Conservation (phyloP, 2,329 filamentous ascomycete species). For the Tolypocladium guangdongense region DNA sequence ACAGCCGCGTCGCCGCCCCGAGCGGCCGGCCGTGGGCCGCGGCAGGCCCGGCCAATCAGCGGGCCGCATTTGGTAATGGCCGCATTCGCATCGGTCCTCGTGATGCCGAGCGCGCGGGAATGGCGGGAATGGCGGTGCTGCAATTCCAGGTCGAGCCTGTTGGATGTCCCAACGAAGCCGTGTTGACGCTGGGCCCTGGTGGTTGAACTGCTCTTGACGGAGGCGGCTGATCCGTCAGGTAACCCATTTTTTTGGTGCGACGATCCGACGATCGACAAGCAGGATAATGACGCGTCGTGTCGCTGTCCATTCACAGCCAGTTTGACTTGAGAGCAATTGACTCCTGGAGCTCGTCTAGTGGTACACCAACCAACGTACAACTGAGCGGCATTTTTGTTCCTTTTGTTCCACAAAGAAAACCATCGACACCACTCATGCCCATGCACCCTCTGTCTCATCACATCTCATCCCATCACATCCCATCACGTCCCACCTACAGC, state of each 20-base stretch:
- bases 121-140: neutral
- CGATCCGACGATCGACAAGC: neutral
- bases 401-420: neutral
- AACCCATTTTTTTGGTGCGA: too few relatives aligned
- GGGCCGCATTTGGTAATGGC: constrained; percentile 15
- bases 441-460: neutral
- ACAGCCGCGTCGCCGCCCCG: too few relatives aligned
- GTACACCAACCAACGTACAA: neutral
- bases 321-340: neutral
- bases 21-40: neutral
- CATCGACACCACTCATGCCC: neutral
- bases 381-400: neutral
- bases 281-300: too few relatives aligned
- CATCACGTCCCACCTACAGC: constrained; percentile 12
- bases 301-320: too few relatives aligned
- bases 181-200: neutral
- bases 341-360: neutral
- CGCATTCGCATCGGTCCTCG: too few relatives aligned
- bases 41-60: constrained; percentile 12
- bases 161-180: neutral
- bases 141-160: neutral
- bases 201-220: neutral
- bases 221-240: too few relatives aligned
- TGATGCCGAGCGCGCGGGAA: too few relatives aligned
- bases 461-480: neutral